These are phyloP conservation scores for Marvania coccoides DNA, from an alignment of 139 green algal genomes.

Conservation along the genomic window DNA sequence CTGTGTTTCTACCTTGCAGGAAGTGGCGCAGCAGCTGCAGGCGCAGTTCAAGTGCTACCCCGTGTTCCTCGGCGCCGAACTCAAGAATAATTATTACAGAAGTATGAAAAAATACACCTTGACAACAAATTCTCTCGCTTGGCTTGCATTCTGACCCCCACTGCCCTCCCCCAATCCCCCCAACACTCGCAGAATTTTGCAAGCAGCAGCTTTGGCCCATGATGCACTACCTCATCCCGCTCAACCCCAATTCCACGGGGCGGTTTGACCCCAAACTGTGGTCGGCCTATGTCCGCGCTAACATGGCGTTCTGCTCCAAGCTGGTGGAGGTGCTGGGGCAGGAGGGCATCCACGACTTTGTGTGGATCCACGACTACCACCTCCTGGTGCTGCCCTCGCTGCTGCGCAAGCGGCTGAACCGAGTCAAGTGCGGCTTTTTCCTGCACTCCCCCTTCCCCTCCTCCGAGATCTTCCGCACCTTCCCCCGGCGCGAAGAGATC, in stretches of 20 bases:
- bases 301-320: slow-evolving; percentile 86
- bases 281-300: slow-evolving; percentile 94
- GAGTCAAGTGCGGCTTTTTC: slow-evolving; percentile 79
- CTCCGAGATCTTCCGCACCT: slow-evolving; percentile 95
- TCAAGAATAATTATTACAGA: slow-evolving; percentile 89
- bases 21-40: slow-evolving; percentile 59
- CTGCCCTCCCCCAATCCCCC: not conserved
- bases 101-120: slow-evolving; percentile 33
- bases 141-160: not conserved
- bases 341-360: slow-evolving; percentile 79
- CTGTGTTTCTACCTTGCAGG: slow-evolving; percentile 26
- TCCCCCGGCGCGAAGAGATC: slow-evolving; percentile 88
- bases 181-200: slow-evolving; percentile 71
- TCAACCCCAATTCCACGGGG: slow-evolving; percentile 55
- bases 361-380: slow-evolving; percentile 99
- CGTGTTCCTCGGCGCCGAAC: slow-evolving; percentile 80
- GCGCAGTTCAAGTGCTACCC: slow-evolving; percentile 75
- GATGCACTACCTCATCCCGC: slow-evolving; percentile 95
- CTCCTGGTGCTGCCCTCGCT: slow-evolving; percentile 93
- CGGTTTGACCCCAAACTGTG: slow-evolving; percentile 86
- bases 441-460: slow-evolving; percentile 97
- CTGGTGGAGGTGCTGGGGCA: slow-evolving; percentile 65
- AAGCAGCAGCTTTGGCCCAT: slow-evolving; percentile 98
- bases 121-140: not conserved
- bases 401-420: slow-evolving; percentile 75